These are phyloP conservation scores for Mortierella sp. DNA, from an alignment of 371 early-diverging fungal genomes.

Conservation along the genomic window DNA sequence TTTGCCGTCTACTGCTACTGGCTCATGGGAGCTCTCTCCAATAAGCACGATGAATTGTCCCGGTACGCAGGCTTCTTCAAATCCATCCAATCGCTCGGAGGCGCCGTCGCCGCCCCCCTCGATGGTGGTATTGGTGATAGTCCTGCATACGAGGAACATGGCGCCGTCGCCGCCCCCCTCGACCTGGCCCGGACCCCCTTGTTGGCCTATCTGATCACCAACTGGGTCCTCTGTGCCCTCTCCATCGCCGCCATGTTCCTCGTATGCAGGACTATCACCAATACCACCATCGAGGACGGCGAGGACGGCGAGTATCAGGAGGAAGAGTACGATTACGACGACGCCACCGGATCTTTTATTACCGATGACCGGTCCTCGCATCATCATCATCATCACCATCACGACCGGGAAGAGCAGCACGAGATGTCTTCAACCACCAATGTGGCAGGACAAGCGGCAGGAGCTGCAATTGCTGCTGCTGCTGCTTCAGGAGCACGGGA, in stretches of 20 bases:
- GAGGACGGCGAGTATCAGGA: conserved; percentile 7
- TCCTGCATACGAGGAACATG: too few species aligned
- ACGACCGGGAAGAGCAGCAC: not conserved
- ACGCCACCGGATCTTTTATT: not conserved
- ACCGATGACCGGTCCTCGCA: conserved; percentile 13
- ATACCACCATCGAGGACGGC: conserved; percentile 38
- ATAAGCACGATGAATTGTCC: conserved; percentile 77
- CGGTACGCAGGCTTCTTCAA: conserved; percentile 78
- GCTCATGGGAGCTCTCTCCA: conserved; percentile 84
- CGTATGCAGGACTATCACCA: conserved; percentile 53
- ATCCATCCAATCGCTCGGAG: conserved; percentile 61
- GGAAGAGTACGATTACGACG: conserved; percentile 15
- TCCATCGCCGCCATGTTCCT: conserved; percentile 57
- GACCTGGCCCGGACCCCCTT: conserved; percentile 51
- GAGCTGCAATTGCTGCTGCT: not conserved
- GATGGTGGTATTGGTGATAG: too few species aligned
- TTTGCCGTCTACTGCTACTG: conserved; percentile 74
- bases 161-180: conserved; percentile 59
- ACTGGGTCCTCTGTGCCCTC: conserved; percentile 59
- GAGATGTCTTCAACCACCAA: conserved; percentile 11
- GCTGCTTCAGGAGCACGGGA: not conserved
- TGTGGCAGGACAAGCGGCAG: not conserved
- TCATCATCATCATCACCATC: not conserved
- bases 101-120: conserved; percentile 59
- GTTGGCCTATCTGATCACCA: conserved; percentile 58